These are phyloP conservation scores for Amanita polypyramis DNA, from an alignment of 768 basidiomycete genomes.

Conservation along the genomic window DNA sequence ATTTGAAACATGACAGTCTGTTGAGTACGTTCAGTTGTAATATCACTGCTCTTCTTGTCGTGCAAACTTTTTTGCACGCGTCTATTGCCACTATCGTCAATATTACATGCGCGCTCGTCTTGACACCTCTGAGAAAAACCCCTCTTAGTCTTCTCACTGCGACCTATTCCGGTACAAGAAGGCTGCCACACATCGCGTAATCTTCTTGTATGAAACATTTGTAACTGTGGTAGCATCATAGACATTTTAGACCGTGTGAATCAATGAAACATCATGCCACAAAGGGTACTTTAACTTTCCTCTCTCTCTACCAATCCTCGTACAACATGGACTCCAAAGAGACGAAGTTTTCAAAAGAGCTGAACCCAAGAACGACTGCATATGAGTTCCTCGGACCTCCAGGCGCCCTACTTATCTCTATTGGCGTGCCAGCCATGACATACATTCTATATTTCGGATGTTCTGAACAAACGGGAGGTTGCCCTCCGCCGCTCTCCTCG, in stretches of 20 bases:
- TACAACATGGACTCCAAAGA: conserved; percentile 18
- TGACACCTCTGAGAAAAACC: too few species aligned
- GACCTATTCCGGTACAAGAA: too few species aligned
- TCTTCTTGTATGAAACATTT: too few species aligned
- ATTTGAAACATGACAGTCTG: too few species aligned
- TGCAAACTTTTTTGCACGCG: too few species aligned
- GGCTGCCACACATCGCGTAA: too few species aligned
- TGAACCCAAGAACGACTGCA: conserved; percentile 60
- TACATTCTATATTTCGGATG: conserved; percentile 75
- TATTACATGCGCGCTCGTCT: too few species aligned
- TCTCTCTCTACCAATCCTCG: background rate
- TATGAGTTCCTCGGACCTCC: conserved; percentile 83
- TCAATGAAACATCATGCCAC: background rate
- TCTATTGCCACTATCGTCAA: too few species aligned
- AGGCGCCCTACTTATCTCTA: conserved; percentile 60
- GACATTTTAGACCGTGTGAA: background rate
- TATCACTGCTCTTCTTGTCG: too few species aligned
- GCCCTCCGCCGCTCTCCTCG: conserved; percentile 43
- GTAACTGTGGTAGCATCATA: too few species aligned
- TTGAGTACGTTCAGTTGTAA: too few species aligned
- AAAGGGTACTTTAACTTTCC: background rate
- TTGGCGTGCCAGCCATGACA: conserved; percentile 59
- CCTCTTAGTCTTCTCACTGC: too few species aligned
- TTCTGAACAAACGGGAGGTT: conserved; percentile 60
- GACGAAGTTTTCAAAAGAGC: conserved; percentile 9